phyloP scores from a whole-genome alignment of 306 rosid genomes.

The Rubus parviflorus region DNA sequence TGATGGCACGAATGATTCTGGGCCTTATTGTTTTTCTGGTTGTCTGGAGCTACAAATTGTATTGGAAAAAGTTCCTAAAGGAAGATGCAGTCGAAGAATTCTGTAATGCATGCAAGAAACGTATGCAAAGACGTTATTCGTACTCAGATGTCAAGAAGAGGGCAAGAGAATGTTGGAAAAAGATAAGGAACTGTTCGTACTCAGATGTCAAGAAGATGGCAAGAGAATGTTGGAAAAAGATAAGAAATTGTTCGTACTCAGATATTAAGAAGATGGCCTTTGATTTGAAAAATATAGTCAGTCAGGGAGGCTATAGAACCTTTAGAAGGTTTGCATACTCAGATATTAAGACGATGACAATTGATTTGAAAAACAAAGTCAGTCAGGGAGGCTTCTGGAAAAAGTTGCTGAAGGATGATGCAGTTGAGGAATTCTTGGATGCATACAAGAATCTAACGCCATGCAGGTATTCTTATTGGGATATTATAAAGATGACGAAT shows the following conservation, averaged over 20 bases:
- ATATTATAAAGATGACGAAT: slow-evolving; percentile 3
- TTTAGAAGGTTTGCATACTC: background rate
- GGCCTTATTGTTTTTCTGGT: background rate
- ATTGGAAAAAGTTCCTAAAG: background rate
- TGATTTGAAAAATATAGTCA: background rate
- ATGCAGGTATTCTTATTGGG: background rate
- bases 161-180: background rate
- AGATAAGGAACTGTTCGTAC: background rate
- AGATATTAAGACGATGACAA: background rate
- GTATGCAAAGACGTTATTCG: background rate
- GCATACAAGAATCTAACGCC: slow-evolving; percentile 6
- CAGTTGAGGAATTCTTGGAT: background rate
- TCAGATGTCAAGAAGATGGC: background rate
- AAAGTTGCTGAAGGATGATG: background rate
- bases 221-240: background rate
- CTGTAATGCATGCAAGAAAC: background rate
- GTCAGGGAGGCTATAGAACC: too few species aligned
- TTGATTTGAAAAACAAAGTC: background rate
- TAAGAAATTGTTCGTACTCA: background rate
- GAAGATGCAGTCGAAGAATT: background rate
- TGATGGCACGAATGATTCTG: slow-evolving; percentile 15
- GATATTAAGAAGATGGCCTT: background rate
- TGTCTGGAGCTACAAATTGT: slow-evolving; percentile 10
- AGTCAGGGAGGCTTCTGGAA: background rate
- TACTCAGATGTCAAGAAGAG: too few species aligned